Evolutionary conservation across 139 green algal species (phyloP), one percentile per base, ranked within the genome.

Genomic region (Closterium sp.): DNA sequence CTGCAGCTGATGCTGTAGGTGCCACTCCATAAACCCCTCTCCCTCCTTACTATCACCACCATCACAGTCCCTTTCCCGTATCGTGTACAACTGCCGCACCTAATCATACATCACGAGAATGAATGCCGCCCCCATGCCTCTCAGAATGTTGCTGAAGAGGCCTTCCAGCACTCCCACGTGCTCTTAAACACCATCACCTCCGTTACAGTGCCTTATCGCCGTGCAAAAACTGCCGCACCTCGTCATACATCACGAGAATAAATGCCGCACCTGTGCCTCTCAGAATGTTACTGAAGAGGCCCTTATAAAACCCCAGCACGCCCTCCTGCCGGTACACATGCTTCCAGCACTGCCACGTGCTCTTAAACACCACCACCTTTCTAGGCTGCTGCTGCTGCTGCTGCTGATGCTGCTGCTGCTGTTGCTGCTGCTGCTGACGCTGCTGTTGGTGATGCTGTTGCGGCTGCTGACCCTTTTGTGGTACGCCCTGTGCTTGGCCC

Each of bases 221-320:
- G 36, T 90, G 87, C 87, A 83, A 8, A 28, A 81, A 90, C 30
- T 34, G 96, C 93, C 97, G 97, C 84, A 98, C 93, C 95, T 98
- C 96, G 89, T 98, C 97, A 89, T 98, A 98, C 38, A 97, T 93
- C 34, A 98, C 96, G 81, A 97, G 94, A 69, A 97, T 95, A 33
- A 97, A 93, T 28, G 95, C 96, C 31, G 95, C 96, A 83, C 96
- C 96, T 28, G 96, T 95, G 89, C 96, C 96, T 91, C 97, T 96
- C 85, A 98, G 93, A 35, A 98, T 95, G 94, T 98, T 98, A 92
- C 96, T 97, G 35, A 96, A 95, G 7, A 96, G 96, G 81, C 97
- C 97, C 96, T 99, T 99, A 97, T 99, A 99, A 94, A 99, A 98
- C 4, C 96, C 98, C 84, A 95, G 95, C n/a, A 94, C 89, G 94